Base-by-base conservation (phyloP, 805 yeast genomes). In the Metschnikowia bowlesiae region DNA sequence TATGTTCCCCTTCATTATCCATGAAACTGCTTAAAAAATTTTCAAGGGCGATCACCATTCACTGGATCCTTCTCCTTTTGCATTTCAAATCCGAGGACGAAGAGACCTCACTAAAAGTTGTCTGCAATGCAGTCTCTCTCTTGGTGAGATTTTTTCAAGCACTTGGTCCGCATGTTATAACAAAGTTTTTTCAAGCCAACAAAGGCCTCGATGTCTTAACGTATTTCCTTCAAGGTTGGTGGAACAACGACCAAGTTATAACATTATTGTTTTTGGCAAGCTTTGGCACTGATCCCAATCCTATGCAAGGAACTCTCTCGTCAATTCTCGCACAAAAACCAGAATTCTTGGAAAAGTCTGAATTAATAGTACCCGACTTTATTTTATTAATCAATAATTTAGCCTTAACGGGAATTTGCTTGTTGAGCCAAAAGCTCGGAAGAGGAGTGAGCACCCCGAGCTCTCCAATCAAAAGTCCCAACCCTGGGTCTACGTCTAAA, bases 41-140 rank as follows among this genome's bases (percentile, higher is more conserved):
- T 57, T 77, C 74, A 1, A 75, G 82, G 42, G 71, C 84, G 0
- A 71, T 87, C 2, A 79, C 88, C 1, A 73, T 84, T 6, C 85
- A 84, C 59, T 84, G 91, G 86, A 68, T 80, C 2, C 59, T 87
- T 8, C 66, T 87, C 9, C 62, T 86, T 11, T 61, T 86, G 10
- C 66, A 79, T 29, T 64, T 56, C 47, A 72, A 48, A 22, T 39
- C 48, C 26, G 42, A 42, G n/a, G 46, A 56, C 35, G 52, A 47
- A 33, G 50, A 14, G 9, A 33, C 48, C 33, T 52, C 73, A 47
- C 53, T 71, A 31, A 61, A 67, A 43, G 76, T 77, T 3, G 69
- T 69, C 3, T 60, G 62, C 30, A 58, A 72, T 52, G 75, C 78
- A 0, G 54, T 80, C 53, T 16, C 68, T n/a, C 63, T 87, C 11